phyloP scores from a whole-genome alignment of 2,329 filamentous ascomycete species.

The Cladosporium sphaerospermum region DNA sequence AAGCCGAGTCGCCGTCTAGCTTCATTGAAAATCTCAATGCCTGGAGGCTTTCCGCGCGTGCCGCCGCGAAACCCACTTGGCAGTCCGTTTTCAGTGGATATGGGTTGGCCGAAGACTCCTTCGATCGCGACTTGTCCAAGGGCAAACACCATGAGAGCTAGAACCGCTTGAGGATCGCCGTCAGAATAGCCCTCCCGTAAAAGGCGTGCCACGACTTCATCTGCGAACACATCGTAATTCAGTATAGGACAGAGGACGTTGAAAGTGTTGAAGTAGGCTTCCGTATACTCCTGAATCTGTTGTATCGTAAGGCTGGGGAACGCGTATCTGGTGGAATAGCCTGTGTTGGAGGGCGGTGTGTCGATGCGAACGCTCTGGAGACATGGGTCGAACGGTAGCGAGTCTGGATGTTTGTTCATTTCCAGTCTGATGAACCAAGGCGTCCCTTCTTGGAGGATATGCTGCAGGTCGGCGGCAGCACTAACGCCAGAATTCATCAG shows the following conservation, averaged over 20 bases:
- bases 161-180: constrained; percentile 43
- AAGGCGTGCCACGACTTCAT: constrained; percentile 42
- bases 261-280: constrained; percentile 54
- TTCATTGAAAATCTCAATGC: constrained; percentile 56
- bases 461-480: constrained; percentile 30
- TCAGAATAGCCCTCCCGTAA: constrained; percentile 46
- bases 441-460: constrained; percentile 33
- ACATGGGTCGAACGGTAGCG: constrained; percentile 25
- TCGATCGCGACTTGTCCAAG: constrained; percentile 54
- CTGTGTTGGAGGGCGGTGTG: constrained; percentile 12
- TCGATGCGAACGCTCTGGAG: constrained; percentile 19
- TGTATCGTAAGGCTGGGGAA: constrained; percentile 42
- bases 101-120: constrained; percentile 42
- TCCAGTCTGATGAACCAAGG: constrained; percentile 30
- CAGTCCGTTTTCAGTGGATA: constrained; percentile 40
- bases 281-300: constrained; percentile 45
- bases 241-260: constrained; percentile 55
- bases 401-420: constrained; percentile 25
- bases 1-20: constrained; percentile 56
- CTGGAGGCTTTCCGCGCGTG: constrained; percentile 46
- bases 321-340: constrained; percentile 19
- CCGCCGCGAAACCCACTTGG: constrained; percentile 51
- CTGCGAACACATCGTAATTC: constrained; percentile 50
- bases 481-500: constrained; percentile 30
- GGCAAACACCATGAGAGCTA: constrained; percentile 53